These are phyloP conservation scores for Pontederia paniculata DNA, from an alignment of 176 grass and related monocot species.

Conservation along the genomic window DNA sequence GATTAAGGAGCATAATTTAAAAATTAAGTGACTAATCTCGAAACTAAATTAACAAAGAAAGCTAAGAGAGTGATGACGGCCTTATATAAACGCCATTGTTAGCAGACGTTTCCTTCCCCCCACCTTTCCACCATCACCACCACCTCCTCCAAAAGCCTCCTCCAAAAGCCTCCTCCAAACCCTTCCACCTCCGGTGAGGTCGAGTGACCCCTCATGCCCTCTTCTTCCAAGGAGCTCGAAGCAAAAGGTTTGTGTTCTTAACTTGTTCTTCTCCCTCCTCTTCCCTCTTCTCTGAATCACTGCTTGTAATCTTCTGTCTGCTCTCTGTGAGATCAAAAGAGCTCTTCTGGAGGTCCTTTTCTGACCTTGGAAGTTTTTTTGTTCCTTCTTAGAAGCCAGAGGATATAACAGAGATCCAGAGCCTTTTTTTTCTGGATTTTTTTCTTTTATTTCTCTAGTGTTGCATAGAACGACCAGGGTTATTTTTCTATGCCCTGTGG, in stretches of 20 bases:
- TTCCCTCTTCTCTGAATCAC: slow-evolving; percentile 6
- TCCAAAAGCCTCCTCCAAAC: slow-evolving; percentile 22
- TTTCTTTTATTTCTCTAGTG: slow-evolving; percentile 2
- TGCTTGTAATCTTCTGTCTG: too few relatives aligned
- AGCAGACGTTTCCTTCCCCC: background rate
- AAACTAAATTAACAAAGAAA: background rate
- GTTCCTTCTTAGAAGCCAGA: slow-evolving; percentile 42
- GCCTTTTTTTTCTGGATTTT: slow-evolving; percentile 67
- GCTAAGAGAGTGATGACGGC: background rate
- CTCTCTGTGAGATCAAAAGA: too few relatives aligned
- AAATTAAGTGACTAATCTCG: slow-evolving; percentile 3
- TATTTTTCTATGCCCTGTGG: too few relatives aligned
- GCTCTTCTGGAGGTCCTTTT: too few relatives aligned
- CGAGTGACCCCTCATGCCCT: slow-evolving; percentile 39
- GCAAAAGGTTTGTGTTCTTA: slow-evolving; percentile 66
- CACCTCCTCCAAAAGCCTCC: slow-evolving; percentile 18
- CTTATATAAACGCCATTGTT: slow-evolving; percentile 45
- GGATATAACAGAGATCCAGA: slow-evolving; percentile 93
- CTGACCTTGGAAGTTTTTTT: too few relatives aligned
- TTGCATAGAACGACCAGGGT: background rate
- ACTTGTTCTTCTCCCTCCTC: slow-evolving; percentile 19
- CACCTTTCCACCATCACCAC: slow-evolving; percentile 32
- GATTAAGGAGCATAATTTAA: slow-evolving; percentile 6
- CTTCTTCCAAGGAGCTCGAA: background rate
- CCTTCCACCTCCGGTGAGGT: slow-evolving; percentile 56